Percentiles rank a stretch among this genome's conserved stretches.
These are phyloP conservation scores for Eremomyces bilateralis DNA, from an alignment of 495 filamentous ascomycete genomes.

Conservation along the genomic window DNA sequence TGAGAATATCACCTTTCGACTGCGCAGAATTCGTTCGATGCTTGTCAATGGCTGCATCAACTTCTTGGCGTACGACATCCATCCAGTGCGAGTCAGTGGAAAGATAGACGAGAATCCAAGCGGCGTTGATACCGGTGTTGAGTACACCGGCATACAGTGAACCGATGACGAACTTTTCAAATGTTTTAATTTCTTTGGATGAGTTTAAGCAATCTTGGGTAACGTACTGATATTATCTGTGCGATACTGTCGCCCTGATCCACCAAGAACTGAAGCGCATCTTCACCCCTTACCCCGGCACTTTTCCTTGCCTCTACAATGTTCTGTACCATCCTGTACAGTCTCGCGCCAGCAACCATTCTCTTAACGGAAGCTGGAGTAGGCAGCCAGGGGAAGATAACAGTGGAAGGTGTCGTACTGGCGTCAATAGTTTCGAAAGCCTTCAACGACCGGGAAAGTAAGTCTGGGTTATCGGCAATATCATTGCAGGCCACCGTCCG, in stretches of 20 bases:
- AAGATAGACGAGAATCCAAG: conserved; percentile 21
- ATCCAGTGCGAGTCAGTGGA: conserved; percentile 22
- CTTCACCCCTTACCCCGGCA: conserved; percentile 19
- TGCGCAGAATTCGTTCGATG: conserved; percentile 15
- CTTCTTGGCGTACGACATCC: conserved; percentile 18
- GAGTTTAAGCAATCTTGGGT: too few relatives aligned
- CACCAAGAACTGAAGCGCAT: conserved; percentile 25
- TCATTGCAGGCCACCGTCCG: conserved; percentile 19
- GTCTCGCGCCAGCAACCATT: conserved; percentile 15
- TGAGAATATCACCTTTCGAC: conserved; percentile 20
- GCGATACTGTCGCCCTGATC: conserved; percentile 18
- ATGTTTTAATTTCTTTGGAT: too few relatives aligned
- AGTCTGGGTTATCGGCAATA: conserved; percentile 19
- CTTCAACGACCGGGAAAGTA: conserved; percentile 16
- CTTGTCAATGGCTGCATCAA: conserved; percentile 18
- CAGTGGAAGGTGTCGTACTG: conserved; percentile 11
- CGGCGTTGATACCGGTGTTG: conserved; percentile 26
- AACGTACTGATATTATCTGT: conserved; percentile 13
- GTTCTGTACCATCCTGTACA: conserved; percentile 22
- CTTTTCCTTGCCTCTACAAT: conserved; percentile 21
- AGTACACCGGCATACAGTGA: conserved; percentile 16
- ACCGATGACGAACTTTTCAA: conserved; percentile 21
- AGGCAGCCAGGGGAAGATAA: conserved; percentile 26
- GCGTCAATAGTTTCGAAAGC: conserved; percentile 19
- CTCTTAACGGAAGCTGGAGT: conserved; percentile 14